phyloP scores from a whole-genome alignment of 441 rosid genomes.

The Biscutella laevigata region DNA sequence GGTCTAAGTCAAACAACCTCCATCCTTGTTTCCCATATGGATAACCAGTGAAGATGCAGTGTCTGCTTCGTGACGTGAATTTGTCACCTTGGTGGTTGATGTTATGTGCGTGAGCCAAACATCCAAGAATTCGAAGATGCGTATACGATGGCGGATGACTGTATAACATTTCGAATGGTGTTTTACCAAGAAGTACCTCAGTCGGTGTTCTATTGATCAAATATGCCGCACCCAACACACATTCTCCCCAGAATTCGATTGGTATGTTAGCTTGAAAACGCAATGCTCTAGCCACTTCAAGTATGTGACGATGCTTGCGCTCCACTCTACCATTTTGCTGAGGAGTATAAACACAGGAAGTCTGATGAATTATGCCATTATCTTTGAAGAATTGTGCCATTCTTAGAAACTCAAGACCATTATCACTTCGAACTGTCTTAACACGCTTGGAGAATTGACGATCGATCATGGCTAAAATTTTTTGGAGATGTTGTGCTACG shows the following conservation, averaged over 20 bases:
- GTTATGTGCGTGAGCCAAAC: no score
- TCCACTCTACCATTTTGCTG: background rate
- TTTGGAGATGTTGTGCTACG: no score
- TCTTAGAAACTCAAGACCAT: background rate
- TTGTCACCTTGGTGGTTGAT: no score
- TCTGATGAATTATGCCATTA: background rate
- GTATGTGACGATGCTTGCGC: background rate
- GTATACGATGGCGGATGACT: no score
- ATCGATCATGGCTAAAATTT: background rate
- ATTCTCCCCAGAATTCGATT: background rate
- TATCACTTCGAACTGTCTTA: background rate
- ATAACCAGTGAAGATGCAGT: no score
- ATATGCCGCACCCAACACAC: background rate
- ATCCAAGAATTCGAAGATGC: no score
- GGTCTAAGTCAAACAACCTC: no score
- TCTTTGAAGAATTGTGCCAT: background rate
- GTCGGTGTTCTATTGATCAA: no score
- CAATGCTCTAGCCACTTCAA: background rate
- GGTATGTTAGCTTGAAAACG: background rate
- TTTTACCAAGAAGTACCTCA: no score
- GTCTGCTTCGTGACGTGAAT: no score
- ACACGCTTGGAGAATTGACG: background rate
- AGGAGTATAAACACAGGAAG: background rate
- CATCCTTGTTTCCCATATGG: no score
- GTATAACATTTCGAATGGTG: no score